These are phyloP conservation scores for Fusarium fujikuroi DNA, from an alignment of 2,329 filamentous ascomycete species.

Conservation along the genomic window DNA sequence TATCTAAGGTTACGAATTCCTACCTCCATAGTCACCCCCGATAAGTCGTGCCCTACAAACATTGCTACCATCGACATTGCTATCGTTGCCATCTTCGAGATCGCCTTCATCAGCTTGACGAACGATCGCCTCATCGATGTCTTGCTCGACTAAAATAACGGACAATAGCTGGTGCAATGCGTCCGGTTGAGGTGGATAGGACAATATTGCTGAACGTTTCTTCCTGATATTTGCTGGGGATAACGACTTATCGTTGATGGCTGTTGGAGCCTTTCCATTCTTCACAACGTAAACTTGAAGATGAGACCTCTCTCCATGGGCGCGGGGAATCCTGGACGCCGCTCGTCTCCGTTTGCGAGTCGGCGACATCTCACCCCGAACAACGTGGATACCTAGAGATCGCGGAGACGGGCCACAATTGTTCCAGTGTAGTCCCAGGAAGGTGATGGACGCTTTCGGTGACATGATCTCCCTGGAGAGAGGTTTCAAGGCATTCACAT, in stretches of 20 bases:
- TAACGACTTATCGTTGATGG: not conserved
- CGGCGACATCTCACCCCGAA: not conserved
- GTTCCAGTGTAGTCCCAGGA: not conserved
- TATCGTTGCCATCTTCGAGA: not conserved
- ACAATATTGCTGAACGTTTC: not conserved
- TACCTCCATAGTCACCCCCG: not conserved
- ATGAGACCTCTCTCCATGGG: not conserved
- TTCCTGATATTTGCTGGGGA: not conserved
- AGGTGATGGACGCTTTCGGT: not conserved
- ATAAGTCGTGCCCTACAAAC: not conserved
- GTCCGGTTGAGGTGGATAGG: not conserved
- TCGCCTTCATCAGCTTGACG: not conserved
- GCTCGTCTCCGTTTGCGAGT: not conserved
- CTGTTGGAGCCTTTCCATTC: not conserved
- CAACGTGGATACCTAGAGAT: not conserved
- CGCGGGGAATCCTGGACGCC: fast-evolving
- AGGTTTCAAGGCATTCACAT: not conserved
- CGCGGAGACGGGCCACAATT: not conserved
- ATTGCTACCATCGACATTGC: not conserved
- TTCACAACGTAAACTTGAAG: not conserved
- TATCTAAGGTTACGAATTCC: not conserved
- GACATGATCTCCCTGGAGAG: not conserved
- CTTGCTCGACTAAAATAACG: not conserved
- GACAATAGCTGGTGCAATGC: not conserved
- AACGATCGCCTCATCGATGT: not conserved